phyloP scores from a whole-genome alignment of 257 asterid genomes.

The Nicotiana attenuata region DNA sequence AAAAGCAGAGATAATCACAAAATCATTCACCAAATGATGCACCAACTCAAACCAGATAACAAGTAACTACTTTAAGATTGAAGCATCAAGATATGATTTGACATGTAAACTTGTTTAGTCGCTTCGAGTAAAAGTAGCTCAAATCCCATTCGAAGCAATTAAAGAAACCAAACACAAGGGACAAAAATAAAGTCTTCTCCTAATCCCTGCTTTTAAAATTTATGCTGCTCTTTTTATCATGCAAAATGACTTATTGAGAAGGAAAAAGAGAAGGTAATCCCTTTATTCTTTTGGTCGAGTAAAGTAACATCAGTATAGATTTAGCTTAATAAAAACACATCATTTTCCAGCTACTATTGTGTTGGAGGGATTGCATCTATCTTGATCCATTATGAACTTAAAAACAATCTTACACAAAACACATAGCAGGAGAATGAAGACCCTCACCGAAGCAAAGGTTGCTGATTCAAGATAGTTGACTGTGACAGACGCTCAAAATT shows the following conservation, averaged over 20 bases:
- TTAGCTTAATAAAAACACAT: background rate
- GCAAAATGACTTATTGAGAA: background rate
- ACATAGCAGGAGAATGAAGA: constrained; percentile 9
- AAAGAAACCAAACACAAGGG: background rate
- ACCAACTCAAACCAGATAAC: background rate
- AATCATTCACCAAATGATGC: background rate
- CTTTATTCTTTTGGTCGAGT: background rate
- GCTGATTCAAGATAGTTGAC: constrained; percentile 88
- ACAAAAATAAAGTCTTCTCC: background rate
- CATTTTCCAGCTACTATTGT: background rate
- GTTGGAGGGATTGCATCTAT: background rate
- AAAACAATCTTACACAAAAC: background rate
- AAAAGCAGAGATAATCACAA: constrained; percentile 2
- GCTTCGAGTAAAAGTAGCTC: background rate
- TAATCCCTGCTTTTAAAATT: background rate
- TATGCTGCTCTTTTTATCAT: background rate
- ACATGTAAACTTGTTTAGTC: background rate
- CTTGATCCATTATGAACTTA: background rate
- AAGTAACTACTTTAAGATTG: background rate
- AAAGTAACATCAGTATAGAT: background rate
- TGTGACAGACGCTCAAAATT: constrained; percentile 73
- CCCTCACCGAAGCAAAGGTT: constrained; percentile 83
- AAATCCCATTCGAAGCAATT: background rate
- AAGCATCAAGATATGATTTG: background rate
- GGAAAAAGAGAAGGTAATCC: background rate